Evolutionary conservation across 345 rosid species (phyloP).

Genomic region (Heritiera littoralis): DNA sequence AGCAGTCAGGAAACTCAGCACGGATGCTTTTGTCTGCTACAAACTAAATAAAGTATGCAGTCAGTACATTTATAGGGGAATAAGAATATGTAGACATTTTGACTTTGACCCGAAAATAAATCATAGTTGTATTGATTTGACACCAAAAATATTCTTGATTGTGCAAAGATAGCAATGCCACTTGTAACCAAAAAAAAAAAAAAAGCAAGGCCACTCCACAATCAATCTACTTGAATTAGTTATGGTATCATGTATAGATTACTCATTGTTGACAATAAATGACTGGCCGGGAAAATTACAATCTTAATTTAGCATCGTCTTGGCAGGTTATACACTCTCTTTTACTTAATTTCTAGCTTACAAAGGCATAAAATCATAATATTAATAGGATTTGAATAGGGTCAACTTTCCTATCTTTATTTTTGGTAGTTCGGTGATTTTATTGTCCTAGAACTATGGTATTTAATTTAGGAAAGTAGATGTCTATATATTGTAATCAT

Average conservation of each 20-base stretch:
- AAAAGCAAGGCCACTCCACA: background rate
- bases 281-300: background rate
- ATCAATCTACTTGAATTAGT: background rate
- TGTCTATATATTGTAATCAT: no score
- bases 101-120: conserved; percentile 3
- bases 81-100: conserved; percentile 9
- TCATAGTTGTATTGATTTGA: background rate
- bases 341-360: conserved; percentile 1
- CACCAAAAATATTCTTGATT: background rate
- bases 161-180: background rate
- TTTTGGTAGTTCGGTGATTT: no score
- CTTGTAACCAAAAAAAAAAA: no score
- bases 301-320: background rate
- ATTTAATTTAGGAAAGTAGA: no score
- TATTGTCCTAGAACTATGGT: no score
- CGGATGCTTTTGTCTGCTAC: conserved; percentile 63
- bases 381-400: no score
- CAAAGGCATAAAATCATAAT: no score
- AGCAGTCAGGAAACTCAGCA: conserved; percentile 68
- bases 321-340: background rate
- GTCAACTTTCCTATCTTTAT: no score
- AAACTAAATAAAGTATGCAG: conserved; percentile 47
- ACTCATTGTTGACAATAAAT: background rate
- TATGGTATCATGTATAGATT: background rate
- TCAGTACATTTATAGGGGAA: conserved; percentile 24